Evolutionary conservation across 2,329 filamentous ascomycete genomes (phyloP).

Genomic region (Volutella citrinella): DNA sequence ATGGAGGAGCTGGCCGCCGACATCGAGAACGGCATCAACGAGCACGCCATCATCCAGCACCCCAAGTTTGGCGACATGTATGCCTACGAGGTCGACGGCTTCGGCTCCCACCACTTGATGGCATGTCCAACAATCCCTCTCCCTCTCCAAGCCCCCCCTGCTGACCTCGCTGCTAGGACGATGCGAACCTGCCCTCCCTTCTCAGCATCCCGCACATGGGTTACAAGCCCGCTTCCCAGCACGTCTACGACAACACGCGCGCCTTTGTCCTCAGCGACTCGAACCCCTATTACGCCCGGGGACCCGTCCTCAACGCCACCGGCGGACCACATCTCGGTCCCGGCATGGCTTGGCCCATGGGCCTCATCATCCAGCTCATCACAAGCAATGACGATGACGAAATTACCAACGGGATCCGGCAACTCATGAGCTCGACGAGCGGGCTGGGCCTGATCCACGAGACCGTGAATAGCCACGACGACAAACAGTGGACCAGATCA

Average conservation of each 20-base stretch:
- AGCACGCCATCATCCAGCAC: conserved; percentile 64
- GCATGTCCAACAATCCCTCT: conserved; percentile 21
- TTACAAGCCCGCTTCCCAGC: conserved; percentile 55
- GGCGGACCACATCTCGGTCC: conserved; percentile 56
- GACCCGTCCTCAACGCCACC: conserved; percentile 48
- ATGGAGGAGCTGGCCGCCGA: conserved; percentile 56
- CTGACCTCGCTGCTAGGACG: conserved; percentile 40
- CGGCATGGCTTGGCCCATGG: conserved; percentile 85
- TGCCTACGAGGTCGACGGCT: conserved; percentile 69
- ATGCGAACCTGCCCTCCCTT: conserved; percentile 61
- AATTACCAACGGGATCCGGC: conserved; percentile 62
- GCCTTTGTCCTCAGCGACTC: conserved; percentile 68
- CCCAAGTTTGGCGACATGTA: conserved; percentile 63
- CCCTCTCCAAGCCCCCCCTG: background rate
- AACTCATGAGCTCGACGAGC: conserved; percentile 67
- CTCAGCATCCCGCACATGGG: conserved; percentile 60
- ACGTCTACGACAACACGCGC: conserved; percentile 70
- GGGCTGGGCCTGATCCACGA: conserved; percentile 79
- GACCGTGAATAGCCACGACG: conserved; percentile 35
- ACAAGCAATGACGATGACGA: conserved; percentile 74
- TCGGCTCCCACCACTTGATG: conserved; percentile 59
- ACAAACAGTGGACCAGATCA: conserved; percentile 32
- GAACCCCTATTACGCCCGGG: conserved; percentile 70
- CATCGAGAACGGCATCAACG: conserved; percentile 64
- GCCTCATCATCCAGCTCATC: conserved; percentile 73